phyloP scores from a whole-genome alignment of 345 rosid species.

The Odontarrhena argentea region DNA sequence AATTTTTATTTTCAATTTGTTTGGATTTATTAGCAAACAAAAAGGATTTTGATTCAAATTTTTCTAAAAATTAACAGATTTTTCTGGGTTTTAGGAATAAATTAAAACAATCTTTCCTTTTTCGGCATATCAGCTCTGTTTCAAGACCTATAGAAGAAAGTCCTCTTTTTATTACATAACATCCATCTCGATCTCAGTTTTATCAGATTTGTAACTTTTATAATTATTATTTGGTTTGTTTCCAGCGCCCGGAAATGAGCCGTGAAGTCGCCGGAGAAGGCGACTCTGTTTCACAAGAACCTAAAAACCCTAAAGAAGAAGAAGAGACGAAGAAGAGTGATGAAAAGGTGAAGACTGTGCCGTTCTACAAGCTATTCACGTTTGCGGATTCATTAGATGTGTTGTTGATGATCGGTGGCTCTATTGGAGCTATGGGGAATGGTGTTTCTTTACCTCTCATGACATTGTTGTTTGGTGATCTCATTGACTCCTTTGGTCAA shows the following conservation, averaged over 20 bases:
- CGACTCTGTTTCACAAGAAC: slow-evolving; percentile 39
- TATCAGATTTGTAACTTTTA: background rate
- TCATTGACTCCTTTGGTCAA: slow-evolving; percentile 57
- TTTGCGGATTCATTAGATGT: slow-evolving; percentile 66
- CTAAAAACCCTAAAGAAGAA: slow-evolving; percentile 42
- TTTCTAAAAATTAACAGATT: slow-evolving; percentile 23
- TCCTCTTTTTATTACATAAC: slow-evolving; percentile 7
- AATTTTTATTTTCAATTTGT: background rate
- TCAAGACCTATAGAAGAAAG: slow-evolving; percentile 8
- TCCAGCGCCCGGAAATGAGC: slow-evolving; percentile 35
- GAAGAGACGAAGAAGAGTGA: slow-evolving; percentile 23
- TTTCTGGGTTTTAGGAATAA: slow-evolving; percentile 27
- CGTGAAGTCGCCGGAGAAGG: slow-evolving; percentile 34
- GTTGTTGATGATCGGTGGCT: slow-evolving; percentile 62
- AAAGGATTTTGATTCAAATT: background rate
- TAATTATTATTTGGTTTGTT: background rate
- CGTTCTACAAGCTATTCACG: slow-evolving; percentile 63
- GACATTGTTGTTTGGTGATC: slow-evolving; percentile 70
- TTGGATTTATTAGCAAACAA: slow-evolving; percentile 24
- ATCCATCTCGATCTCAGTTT: slow-evolving; percentile 25
- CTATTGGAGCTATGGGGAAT: slow-evolving; percentile 69
- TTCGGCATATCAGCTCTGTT: background rate
- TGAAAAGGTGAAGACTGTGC: slow-evolving; percentile 49
- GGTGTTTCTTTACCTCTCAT: slow-evolving; percentile 65
- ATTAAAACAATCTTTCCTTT: background rate